A percentile compares a stretch with the other conserved stretches of the same genome.
Conservation (phyloP, 1,284 basidiomycete species). For the Phellinidium pouzarii region DNA sequence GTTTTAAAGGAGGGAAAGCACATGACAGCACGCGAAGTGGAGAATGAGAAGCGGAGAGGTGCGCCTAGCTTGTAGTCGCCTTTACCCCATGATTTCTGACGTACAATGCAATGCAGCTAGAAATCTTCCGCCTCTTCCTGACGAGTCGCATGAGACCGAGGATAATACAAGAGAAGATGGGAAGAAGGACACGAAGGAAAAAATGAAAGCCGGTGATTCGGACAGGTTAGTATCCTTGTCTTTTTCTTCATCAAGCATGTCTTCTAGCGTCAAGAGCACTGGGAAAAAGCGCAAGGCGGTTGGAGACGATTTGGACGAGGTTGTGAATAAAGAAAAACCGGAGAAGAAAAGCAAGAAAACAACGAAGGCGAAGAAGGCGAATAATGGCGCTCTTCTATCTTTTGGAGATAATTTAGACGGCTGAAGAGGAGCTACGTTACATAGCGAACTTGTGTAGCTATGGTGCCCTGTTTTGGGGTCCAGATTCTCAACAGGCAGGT, state of each 20-base stretch:
- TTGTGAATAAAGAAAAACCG: slow-evolving; percentile 16
- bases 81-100: neutral
- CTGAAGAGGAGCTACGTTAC: no score
- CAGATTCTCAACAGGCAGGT: no score
- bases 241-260: slow-evolving; percentile 35
- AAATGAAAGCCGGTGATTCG: slow-evolving; percentile 15
- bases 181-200: slow-evolving; percentile 17
- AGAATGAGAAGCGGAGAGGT: slow-evolving; percentile 74
- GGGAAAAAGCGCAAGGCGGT: slow-evolving; percentile 36
- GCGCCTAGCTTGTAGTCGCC: slow-evolving; percentile 23
- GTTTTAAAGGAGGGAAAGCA: slow-evolving; percentile 83
- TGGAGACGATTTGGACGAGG: slow-evolving; percentile 23
- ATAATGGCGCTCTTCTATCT: slow-evolving; percentile 41
- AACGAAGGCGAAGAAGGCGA: slow-evolving; percentile 43
- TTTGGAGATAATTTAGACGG: slow-evolving; percentile 41
- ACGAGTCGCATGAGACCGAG: slow-evolving; percentile 14
- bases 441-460: no score
- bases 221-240: slow-evolving; percentile 29
- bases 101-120: slow-evolving; percentile 32
- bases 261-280: slow-evolving; percentile 21
- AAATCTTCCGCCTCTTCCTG: slow-evolving; percentile 40
- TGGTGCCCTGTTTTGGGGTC: no score
- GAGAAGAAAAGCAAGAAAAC: slow-evolving; percentile 37
- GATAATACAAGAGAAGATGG: slow-evolving; percentile 16
- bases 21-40: slow-evolving; percentile 65